A percentile compares a stretch with the other conserved stretches of the same genome.
Conservation (phyloP, 2,329 filamentous ascomycete species). For the Taxawa tesnikishii region DNA sequence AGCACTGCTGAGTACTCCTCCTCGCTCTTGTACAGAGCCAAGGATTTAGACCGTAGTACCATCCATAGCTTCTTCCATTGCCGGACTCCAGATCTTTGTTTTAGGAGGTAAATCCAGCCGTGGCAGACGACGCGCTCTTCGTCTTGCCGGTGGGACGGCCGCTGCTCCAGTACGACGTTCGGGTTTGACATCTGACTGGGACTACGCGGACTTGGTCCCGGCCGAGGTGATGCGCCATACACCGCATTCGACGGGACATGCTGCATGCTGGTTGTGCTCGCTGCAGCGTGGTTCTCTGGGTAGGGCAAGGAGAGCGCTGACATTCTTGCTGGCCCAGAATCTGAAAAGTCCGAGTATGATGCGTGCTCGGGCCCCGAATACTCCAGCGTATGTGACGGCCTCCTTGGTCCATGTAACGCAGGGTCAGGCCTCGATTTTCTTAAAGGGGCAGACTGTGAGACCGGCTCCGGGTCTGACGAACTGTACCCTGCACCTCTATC, state of each 20-base stretch:
- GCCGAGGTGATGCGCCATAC: constrained; percentile 15
- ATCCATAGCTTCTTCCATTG: constrained; percentile 96
- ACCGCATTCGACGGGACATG: constrained; percentile 18
- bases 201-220: constrained; percentile 32
- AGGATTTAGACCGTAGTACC: constrained; percentile 70
- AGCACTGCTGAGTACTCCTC: constrained; percentile 77
- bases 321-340: constrained; percentile 18
- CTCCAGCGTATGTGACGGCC: constrained; percentile 46
- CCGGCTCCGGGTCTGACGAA: constrained; percentile 29
- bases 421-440: constrained; percentile 4
- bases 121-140: constrained; percentile 89
- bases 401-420: constrained; percentile 24
- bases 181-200: constrained; percentile 49
- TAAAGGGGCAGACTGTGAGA: constrained; percentile 6
- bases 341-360: constrained; percentile 76
- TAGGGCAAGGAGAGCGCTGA: constrained; percentile 19
- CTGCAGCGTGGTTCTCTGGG: constrained; percentile 10
- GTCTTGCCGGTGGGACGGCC: constrained; percentile 39
- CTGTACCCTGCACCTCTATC: constrained; percentile 22
- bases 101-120: constrained; percentile 76
- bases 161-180: constrained; percentile 16
- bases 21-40: constrained; percentile 89
- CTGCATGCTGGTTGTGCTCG: neutral
- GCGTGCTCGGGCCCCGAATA: constrained; percentile 56
- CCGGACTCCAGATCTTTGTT: constrained; percentile 68